Base-by-base conservation (phyloP, 2,329 filamentous ascomycete species). In the Diplocarpon mali region DNA sequence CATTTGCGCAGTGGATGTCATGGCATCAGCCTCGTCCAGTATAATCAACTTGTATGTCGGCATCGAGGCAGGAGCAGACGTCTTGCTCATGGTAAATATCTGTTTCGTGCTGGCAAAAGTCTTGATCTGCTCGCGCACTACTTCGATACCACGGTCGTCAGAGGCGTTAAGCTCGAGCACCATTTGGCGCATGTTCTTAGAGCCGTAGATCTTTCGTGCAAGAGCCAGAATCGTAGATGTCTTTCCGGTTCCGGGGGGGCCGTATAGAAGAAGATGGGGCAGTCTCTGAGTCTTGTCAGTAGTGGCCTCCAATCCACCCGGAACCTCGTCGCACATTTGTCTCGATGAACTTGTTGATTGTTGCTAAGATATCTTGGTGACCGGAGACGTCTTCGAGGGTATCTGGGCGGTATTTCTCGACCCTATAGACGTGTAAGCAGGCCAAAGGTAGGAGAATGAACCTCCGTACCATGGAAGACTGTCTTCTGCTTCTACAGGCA, bases 1-100 rank as follows among this genome's bases (percentile, higher is more conserved):
- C 90, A 98, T 98, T 66, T 98, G 92, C 5, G 92, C 92, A 0
- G 90, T 93, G 43, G 86, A 84, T n/a, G 92, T 98, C 92, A 98
- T 98, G 43, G 92, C 92, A 64, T 98, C 92, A n/a, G 92, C 92
- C 69, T 98, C 92, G 64, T 98, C 92, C 4, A 98, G 77, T 44
- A 98, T 86, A 61, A 98, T 96, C 55, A 98, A 78, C 69, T 98
- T 98, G 71, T 84, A 98, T 3, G 76, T 76, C 0, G 85, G 86
- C 20, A 90, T 66, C 5, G 67, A 66, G 5, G 68, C 65, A 11
- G 65, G 63, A 28, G 67, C 59, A 2, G 73, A 67, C 7, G 71
- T 70, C 35, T 75, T 70, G n/a, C 76, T 78, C 61, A 75, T 67
- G 12, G 68, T 72, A 69, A 98, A 98, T 58, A 98, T 98, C 62